Conservation (phyloP, 495 filamentous ascomycete genomes). For the Penicillium bovifimosum region DNA sequence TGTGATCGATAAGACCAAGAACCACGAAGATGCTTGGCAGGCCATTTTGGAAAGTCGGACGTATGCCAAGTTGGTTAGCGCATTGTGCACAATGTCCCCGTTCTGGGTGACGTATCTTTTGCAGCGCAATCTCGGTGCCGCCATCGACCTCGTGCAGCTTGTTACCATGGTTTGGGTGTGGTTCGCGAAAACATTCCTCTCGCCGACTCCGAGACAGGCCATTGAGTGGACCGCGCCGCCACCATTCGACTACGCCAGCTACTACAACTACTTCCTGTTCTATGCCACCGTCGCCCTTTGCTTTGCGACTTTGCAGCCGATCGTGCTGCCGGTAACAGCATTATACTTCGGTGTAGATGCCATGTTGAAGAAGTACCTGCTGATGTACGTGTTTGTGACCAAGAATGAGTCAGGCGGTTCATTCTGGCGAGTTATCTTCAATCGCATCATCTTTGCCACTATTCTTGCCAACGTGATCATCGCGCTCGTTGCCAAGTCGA, state of each 20-base stretch:
- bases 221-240: constrained; percentile 93
- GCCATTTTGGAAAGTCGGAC: constrained; percentile 59
- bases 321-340: constrained; percentile 84
- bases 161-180: constrained; percentile 75
- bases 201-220: constrained; percentile 83
- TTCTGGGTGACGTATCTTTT: constrained; percentile 95
- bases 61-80: constrained; percentile 54
- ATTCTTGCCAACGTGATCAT: constrained; percentile 75
- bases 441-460: constrained; percentile 80
- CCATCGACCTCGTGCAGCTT: constrained; percentile 82
- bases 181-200: constrained; percentile 74
- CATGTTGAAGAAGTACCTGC: constrained; percentile 88
- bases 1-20: constrained; percentile 53
- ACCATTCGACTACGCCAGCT: constrained; percentile 88
- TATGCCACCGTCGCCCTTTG: constrained; percentile 85
- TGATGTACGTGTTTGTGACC: constrained; percentile 92
- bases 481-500: constrained; percentile 64
- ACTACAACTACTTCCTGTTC: constrained; percentile 94
- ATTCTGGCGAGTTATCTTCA: constrained; percentile 87
- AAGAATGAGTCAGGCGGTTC: constrained; percentile 94
- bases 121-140: constrained; percentile 86
- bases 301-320: constrained; percentile 81
- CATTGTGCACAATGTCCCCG: constrained; percentile 70
- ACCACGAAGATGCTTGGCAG: constrained; percentile 55
- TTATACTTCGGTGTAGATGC: constrained; percentile 86